A percentile compares a stretch with the other conserved stretches of the same genome.
phyloP scores from a whole-genome alignment of 176 grass and related monocot species.

The Hordeum marinum region DNA sequence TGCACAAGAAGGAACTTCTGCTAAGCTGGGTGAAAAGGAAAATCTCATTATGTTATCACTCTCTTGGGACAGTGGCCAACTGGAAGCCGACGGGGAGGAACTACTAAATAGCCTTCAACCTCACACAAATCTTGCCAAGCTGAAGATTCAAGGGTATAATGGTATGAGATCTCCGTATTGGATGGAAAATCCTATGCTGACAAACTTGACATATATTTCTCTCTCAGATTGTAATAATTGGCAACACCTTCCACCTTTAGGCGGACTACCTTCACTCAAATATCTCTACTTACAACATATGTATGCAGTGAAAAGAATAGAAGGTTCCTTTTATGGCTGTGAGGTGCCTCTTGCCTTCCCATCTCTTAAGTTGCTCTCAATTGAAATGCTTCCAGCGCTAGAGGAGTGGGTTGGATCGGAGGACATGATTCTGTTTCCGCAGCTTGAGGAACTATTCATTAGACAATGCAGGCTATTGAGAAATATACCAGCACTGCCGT shows the following conservation, averaged over 20 bases:
- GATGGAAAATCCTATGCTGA: slow-evolving; percentile 6
- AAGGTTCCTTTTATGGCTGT: not conserved
- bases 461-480: not conserved
- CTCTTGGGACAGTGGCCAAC: not conserved
- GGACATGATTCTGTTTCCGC: slow-evolving; percentile 3
- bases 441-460: not conserved
- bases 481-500: slow-evolving; percentile 7
- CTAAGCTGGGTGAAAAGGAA: slow-evolving; percentile 20
- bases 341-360: not conserved
- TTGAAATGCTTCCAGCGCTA: not conserved
- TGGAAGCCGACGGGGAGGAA: not conserved
- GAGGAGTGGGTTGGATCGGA: slow-evolving; percentile 23
- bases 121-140: slow-evolving; percentile 7
- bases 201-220: slow-evolving; percentile 16
- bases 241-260: slow-evolving; percentile 27
- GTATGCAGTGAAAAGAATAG: slow-evolving; percentile 16
- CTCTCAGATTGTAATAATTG: slow-evolving; percentile 14
- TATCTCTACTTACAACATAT: slow-evolving; percentile 19
- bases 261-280: slow-evolving; percentile 31
- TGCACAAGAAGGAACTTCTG: not conserved
- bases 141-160: slow-evolving; percentile 9
- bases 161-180: slow-evolving; percentile 28
- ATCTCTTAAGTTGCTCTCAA: not conserved
- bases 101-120: slow-evolving; percentile 22
- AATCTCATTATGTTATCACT: slow-evolving; percentile 13